Evolutionary conservation across 1,284 basidiomycete genomes (phyloP), one percentile per base, ranked within the genome.

Genomic region (Leucoagaricus sp.): DNA sequence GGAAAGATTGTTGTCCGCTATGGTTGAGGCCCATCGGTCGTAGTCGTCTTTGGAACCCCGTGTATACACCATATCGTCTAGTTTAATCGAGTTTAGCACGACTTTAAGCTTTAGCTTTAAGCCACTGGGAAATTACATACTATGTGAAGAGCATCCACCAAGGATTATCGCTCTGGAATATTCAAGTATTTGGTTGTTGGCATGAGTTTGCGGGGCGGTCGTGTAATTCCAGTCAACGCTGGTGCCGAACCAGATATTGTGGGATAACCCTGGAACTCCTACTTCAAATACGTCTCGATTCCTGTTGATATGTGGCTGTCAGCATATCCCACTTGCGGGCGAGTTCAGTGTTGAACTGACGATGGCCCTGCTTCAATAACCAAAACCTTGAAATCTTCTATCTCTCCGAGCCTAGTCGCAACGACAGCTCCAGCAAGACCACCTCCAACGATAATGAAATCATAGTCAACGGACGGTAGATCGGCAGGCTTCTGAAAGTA

Each of bases 81-180:
- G n/a, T n/a, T 21, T 7, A 7, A 19, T 9, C 8, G 5, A 3
- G 17, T 3, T 38, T 9, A 21, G 28, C 3, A n/a, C n/a, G 21
- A 21, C 6, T 4, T n/a, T 7, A 17, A 19, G 26, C 23, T 17
- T n/a, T 9, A n/a, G n/a, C n/a, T n/a, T n/a, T n/a, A n/a, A n/a
- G n/a, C n/a, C n/a, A n/a, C n/a, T n/a, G n/a, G 21, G 31, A 12
- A 12, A 7, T 12, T 7, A 66, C 67, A 49, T 49, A 69, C 70
- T 72, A 36, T 68, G 61, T 3, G 66, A 63, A 21, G 61, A 67
- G 9, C 63, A 61, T 10, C 69, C 70, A 15, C 71, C 71, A 3
- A 73, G 60, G 29, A 68, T 61, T 28, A 58, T 60, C 9, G 61
- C 65, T 50, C 60, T 50, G 1, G 60, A 55, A 34, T 60, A 62